Evolutionary conservation across 768 basidiomycete species (phyloP).

Genomic region (Guyanaporus albipodus): DNA sequence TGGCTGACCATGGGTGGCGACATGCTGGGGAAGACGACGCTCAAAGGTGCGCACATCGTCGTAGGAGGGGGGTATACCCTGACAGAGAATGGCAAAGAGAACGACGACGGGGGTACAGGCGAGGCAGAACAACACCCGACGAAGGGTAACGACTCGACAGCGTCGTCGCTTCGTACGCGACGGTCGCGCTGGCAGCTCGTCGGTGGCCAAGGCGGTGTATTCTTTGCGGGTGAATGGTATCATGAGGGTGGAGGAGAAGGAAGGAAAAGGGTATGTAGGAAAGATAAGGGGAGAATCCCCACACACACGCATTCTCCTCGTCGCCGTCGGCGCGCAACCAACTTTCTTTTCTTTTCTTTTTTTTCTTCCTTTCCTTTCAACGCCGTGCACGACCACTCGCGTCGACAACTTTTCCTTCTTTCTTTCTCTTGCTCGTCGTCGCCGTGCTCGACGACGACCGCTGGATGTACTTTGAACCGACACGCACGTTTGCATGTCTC

Average conservation of each 20-base stretch:
- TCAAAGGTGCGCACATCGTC: conserved; percentile 35
- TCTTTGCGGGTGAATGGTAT: conserved; percentile 2
- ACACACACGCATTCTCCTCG: no score
- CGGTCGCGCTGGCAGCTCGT: neutral
- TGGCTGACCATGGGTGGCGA: conserved; percentile 8
- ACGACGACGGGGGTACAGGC: conserved; percentile 21
- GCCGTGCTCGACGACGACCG: no score
- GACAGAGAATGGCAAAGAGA: conserved; percentile 29
- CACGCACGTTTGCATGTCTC: neutral
- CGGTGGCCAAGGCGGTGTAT: conserved; percentile 12
- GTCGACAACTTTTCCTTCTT: no score
- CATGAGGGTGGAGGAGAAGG: no score
- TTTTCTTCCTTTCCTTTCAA: no score
- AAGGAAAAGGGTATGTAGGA: no score
- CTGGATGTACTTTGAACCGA: no score
- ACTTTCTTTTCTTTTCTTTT: neutral
- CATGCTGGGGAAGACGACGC: conserved; percentile 37
- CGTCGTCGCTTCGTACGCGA: conserved; percentile 7
- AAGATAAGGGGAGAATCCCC: no score
- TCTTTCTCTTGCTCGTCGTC: no score
- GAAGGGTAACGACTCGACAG: conserved; percentile 22
- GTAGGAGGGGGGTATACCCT: conserved; percentile 40
- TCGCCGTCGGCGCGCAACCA: no score
- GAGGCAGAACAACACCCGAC: conserved; percentile 26
- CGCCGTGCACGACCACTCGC: no score